Base-by-base conservation (phyloP, 192 early-diverging fungal species). In the Mortierella antarctica region DNA sequence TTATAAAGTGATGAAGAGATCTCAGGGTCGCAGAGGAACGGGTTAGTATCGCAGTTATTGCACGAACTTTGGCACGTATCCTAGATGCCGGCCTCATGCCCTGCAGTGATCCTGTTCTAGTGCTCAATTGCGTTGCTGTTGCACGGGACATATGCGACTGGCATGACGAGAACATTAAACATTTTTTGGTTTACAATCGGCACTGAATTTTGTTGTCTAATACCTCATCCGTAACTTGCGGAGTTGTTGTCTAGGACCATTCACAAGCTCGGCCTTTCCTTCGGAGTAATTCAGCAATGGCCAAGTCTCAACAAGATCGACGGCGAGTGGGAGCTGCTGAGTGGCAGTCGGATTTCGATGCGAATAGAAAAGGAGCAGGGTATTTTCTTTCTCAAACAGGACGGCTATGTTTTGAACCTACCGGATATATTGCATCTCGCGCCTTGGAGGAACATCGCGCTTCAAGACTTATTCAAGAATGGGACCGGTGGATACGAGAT, bases 41-140 rank as follows among this genome's bases (percentile, higher is more conserved):
- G 61, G 61, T 62, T 62, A 62, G 61, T 21, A 7, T 62, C 61
- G 61, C 20, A 45, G 47, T 62, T 41, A 62, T 49, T 18, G 47
- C 18, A 15, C 47, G 42, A 49, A 62, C 45, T 62, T 62, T 62
- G 61, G 61, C 61, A 62, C 61, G 61, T 62, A 62, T 62, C 61
- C 61, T 15, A 18, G 61, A 62, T 62, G 48, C 61, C 61, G 46
- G 47, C 61, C 61, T 49, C 13, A 48, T 46, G 47, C 46, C 60
- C 45, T 4, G 45, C 60, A 62, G 60, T 62, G 42, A 47, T 47
- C 45, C 15, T 31, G 41, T 62, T 46, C 46, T 17, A 60, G 42
- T 60, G 54, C 54, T 56, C n/a, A n/a, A 40, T 42, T 44, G 57
- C 40, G 31, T 60, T 60, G 57, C 17, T 40, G 42, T 12, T 42